Evolutionary conservation across 169 alveolate genomes (phyloP).

Genomic region (Plasmodium chabaudi): DNA sequence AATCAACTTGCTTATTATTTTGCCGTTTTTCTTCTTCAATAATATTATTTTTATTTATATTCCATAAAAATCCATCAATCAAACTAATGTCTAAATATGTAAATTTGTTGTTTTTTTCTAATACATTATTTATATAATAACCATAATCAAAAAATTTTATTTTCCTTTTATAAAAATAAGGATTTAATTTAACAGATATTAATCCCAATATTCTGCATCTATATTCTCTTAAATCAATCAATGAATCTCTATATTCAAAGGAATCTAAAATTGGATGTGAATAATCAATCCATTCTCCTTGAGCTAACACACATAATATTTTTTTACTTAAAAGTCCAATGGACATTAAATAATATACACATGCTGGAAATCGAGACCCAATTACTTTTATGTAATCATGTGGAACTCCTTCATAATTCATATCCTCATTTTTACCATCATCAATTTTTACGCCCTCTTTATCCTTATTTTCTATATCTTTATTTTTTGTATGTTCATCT

Average conservation of each 20-base stretch:
- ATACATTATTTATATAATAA: conserved; percentile 40
- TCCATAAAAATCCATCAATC: conserved; percentile 53
- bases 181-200: conserved; percentile 79
- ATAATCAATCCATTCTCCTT: conserved; percentile 87
- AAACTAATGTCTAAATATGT: conserved; percentile 24
- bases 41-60: conserved; percentile 69
- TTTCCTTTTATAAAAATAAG: conserved; percentile 77
- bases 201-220: conserved; percentile 85
- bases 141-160: conserved; percentile 73
- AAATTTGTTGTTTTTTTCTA: conserved; percentile 32
- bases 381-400: conserved; percentile 81
- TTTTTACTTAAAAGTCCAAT: conserved; percentile 81
- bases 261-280: conserved; percentile 80
- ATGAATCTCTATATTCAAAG: conserved; percentile 80
- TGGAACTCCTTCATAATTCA: conserved; percentile 39
- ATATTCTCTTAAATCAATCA: conserved; percentile 84
- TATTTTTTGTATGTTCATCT: not conserved
- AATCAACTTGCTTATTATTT: conserved; percentile 54
- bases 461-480: not conserved
- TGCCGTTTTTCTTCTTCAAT: conserved; percentile 78
- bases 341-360: conserved; percentile 81
- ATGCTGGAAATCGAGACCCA: conserved; percentile 81
- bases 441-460: not conserved
- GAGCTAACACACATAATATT: conserved; percentile 80
- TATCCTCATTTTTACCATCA: conserved; percentile 12